Evolutionary conservation across 2,329 filamentous ascomycete genomes (phyloP), one percentile per base, ranked within the genome.

Genomic region (Epichloe festucae): DNA sequence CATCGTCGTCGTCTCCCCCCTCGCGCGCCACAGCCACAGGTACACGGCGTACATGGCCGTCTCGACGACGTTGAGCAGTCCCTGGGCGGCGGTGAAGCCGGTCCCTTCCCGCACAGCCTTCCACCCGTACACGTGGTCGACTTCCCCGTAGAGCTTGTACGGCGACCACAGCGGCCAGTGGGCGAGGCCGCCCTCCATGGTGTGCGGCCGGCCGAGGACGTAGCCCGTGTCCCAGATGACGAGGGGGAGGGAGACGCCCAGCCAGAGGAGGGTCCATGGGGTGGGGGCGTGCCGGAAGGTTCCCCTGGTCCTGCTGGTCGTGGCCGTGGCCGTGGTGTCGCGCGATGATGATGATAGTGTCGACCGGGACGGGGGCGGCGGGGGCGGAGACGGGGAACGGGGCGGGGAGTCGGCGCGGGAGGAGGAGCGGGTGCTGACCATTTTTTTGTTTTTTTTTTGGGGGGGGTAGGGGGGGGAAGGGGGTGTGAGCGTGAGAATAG

Each of bases 41-140:
- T 91, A 67, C 70, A 72, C 51, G 70, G 66, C 35, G 63, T 90
- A 91, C 60, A 82, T 73, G 36, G 70, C 52, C 3, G 78, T 81
- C 73, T 93, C 87, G 50, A 87, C 58, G 6, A 79, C 65, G 62
- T 91, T 93, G 57, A 90, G 63, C 6, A 73, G 60, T 31, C 77
- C 77, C 73, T 95, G 89, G 39, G 88, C 87, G 42, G 76, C 78
- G 0, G 86, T 87, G 68, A 94, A 95, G 38, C 89, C 88, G 63
- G 82, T 81, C 21, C 74, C 66, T 15, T 73, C 73, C 54, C 86
- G 70, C 64, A 77, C 88, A 4, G 85, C 83, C 59, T 84, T 82
- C 73, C 77, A 84, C 41, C 89, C 88, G 70, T 95, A 95, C 35
- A 91, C 74, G 65, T 89, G 74, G 68, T 95, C 89, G 57, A 95